Evolutionary conservation across 306 rosid genomes (phyloP).

Genomic region (Cucurbita pepo): DNA sequence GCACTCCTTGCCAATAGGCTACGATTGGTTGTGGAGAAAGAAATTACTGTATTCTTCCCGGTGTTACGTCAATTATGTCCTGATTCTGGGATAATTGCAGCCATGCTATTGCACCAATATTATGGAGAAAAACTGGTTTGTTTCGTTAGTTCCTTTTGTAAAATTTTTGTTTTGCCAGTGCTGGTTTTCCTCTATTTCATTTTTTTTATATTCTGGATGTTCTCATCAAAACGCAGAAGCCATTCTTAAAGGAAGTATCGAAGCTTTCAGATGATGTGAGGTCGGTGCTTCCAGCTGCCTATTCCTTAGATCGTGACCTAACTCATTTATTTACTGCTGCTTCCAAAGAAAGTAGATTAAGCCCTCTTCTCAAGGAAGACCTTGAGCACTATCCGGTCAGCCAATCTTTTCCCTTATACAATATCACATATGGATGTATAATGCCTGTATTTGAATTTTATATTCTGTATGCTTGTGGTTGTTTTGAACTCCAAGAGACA

Average conservation of each 20-base stretch:
- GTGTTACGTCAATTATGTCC: constrained; percentile 26
- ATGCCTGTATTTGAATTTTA: not conserved
- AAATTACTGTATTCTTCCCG: constrained; percentile 27
- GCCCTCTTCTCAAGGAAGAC: constrained; percentile 11
- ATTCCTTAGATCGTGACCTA: constrained; percentile 29
- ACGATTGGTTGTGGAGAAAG: constrained; percentile 32
- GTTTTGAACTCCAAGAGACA: not conserved
- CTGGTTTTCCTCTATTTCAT: not conserved
- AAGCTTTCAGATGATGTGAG: constrained; percentile 36
- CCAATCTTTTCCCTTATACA: not conserved
- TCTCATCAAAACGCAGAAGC: constrained; percentile 18
- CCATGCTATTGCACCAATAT: constrained; percentile 21
- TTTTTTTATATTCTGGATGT: not conserved
- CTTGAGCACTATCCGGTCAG: constrained; percentile 39
- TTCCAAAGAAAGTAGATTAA: constrained; percentile 14
- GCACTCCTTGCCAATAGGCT: constrained; percentile 37
- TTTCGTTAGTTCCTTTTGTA: not conserved
- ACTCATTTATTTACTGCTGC: constrained; percentile 26
- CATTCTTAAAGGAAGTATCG: constrained; percentile 29
- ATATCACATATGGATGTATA: not conserved
- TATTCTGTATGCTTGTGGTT: not conserved
- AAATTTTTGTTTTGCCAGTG: not conserved
- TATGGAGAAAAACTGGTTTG: constrained; percentile 43
- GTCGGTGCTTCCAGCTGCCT: constrained; percentile 35
- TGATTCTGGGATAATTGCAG: constrained; percentile 25